Evolutionary conservation across 129 eudicot species (phyloP).

Genomic region (Sambucus nigra): DNA sequence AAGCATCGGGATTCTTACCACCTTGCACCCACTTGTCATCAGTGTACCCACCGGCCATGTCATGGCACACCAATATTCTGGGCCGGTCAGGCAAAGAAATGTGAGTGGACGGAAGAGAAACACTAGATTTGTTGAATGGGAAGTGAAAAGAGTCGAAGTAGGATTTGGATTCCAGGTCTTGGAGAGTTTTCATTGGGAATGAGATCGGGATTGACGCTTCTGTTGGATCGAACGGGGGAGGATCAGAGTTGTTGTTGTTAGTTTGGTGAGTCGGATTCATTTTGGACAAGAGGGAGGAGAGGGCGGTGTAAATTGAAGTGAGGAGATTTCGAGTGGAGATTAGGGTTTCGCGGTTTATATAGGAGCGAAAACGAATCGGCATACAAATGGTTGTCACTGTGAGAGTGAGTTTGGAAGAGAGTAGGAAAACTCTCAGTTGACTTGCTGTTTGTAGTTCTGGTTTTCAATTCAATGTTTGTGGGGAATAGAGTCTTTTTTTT

Average conservation of each 20-base stretch:
- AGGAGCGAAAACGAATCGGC: too few relatives aligned
- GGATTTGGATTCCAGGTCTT: not conserved
- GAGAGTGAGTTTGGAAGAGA: too few relatives aligned
- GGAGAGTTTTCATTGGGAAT: not conserved
- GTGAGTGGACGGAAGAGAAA: slow-evolving; percentile 11
- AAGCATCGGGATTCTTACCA: slow-evolving; percentile 60
- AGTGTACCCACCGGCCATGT: slow-evolving; percentile 77
- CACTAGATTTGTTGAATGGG: slow-evolving; percentile 56
- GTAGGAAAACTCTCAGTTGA: too few relatives aligned
- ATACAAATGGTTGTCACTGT: too few relatives aligned
- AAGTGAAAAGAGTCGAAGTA: slow-evolving; percentile 72
- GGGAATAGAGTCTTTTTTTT: too few relatives aligned
- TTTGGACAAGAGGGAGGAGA: not conserved
- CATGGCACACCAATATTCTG: slow-evolving; percentile 79
- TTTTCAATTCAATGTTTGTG: too few relatives aligned
- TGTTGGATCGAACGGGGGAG: too few relatives aligned
- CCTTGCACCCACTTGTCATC: slow-evolving; percentile 90
- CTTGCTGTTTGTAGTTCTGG: too few relatives aligned
- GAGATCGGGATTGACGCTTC: not conserved
- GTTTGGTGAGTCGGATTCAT: not conserved
- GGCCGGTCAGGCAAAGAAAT: slow-evolving; percentile 42
- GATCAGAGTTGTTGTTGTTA: too few relatives aligned
- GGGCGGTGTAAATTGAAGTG: not conserved
- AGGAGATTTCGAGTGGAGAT: not conserved
- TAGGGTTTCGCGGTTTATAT: not conserved